Evolutionary conservation across 768 basidiomycete genomes (phyloP), one percentile per base, ranked within the genome.

Genomic region (Pholiota conissans): DNA sequence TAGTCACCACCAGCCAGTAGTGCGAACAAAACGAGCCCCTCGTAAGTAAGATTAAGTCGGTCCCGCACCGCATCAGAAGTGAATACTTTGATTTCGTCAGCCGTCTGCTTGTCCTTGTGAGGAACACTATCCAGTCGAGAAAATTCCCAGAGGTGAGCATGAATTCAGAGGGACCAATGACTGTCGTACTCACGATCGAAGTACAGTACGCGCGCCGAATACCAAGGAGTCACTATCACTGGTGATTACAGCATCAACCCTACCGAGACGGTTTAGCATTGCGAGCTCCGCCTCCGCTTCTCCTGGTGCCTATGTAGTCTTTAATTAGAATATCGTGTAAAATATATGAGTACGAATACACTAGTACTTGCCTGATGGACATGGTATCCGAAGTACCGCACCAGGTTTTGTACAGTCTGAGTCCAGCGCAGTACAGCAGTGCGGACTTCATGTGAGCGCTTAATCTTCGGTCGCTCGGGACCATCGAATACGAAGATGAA

Each of bases 221-320:
- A 50, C 26, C 24, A 49, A 24, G 27, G 42, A 35, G 24, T 59
- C 53, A 20, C 52, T 42, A 24, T 59, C 58, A 20, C 47, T 50
- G 3, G 53, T 50, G 14, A 59, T 55, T 28, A 59, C 40, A 1
- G 9, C 53, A 16, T 59, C 24, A 18, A 59, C 13, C 32, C 20
- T 14, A 2, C 48, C 46, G 4, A 27, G 26, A 11, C 9, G 11
- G 14, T 51, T 55, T 1, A 59, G 20, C n/a, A 9, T 5, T 16
- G 58, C 58, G 26, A 59, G 58, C 28, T 59, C 58, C 5, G 58
- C 58, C 24, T 59, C 58, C n/a, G 58, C 52, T 45, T 59, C 58
- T 4, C 34, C 46, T 2, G 53, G 47, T 13, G 58, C 58, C 58
- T 59, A 2, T 9, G 16, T 27, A 37, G 16, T 49, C 11, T 26